Conservation (phyloP, 108 stramenopile species). For the Nannochloropsis granulata region DNA sequence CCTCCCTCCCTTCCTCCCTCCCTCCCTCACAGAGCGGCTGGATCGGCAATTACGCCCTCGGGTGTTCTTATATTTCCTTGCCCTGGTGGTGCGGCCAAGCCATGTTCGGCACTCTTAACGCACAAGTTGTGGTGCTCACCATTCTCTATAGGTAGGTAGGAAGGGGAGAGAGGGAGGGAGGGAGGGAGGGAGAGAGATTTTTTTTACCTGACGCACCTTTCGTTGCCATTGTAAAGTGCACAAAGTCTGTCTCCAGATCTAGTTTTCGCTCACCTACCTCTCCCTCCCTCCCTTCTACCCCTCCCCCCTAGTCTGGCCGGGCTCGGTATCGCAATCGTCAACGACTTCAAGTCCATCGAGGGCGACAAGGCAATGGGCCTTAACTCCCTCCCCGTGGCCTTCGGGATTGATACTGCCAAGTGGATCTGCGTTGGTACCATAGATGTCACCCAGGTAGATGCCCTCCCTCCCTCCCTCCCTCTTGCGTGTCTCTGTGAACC, state of each 20-base stretch:
- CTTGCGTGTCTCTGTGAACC: not conserved
- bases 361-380: constrained; percentile 77
- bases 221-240: not conserved
- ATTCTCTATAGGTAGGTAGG: not conserved
- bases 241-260: too few relatives aligned
- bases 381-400: constrained; percentile 80
- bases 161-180: not conserved
- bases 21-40: constrained; percentile 67
- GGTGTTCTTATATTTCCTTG: constrained; percentile 86
- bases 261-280: not conserved
- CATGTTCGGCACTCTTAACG: constrained; percentile 55
- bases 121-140: constrained; percentile 18
- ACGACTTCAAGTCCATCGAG: constrained; percentile 93
- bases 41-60: constrained; percentile 83
- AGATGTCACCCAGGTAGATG: constrained; percentile 64
- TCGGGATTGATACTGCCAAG: constrained; percentile 84
- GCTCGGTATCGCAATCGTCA: constrained; percentile 83
- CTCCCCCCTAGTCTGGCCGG: constrained; percentile 49
- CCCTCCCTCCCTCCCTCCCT: not conserved
- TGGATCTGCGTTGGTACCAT: constrained; percentile 74
- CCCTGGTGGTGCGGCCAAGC: constrained; percentile 97
- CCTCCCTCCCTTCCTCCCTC: not conserved
- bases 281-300: not conserved
- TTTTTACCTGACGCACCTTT: not conserved
- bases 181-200: not conserved